Conservation (phyloP, 345 rosid species). For the Rhodamnia argentea region DNA sequence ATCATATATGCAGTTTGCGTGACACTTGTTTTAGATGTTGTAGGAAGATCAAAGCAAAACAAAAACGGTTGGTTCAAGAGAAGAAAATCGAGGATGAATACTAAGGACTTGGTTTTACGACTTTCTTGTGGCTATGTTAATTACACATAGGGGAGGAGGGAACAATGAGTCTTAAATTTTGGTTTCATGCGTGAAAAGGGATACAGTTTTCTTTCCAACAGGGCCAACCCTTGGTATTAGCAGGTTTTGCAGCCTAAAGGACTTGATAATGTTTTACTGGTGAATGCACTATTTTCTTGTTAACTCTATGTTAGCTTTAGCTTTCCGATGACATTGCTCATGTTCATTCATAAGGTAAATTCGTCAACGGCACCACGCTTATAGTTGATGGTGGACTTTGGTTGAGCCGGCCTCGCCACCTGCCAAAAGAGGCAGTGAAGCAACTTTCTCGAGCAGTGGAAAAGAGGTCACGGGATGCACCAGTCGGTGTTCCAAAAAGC, state of each 20-base stretch:
- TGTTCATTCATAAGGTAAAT: slow-evolving; percentile 21
- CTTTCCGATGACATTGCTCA: background rate
- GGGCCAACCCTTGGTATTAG: background rate
- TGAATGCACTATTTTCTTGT: background rate
- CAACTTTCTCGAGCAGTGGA: slow-evolving; percentile 38
- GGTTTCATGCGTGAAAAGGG: background rate
- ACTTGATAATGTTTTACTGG: background rate
- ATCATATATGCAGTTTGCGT: background rate
- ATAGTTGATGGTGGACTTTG: slow-evolving; percentile 48
- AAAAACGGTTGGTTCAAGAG: background rate
- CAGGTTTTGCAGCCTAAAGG: background rate
- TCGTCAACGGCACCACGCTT: slow-evolving; percentile 32
- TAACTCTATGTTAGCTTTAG: background rate
- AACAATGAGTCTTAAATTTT: background rate
- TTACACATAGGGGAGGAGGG: background rate
- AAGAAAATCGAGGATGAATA: background rate
- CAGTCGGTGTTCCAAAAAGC: background rate
- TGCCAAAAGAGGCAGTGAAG: slow-evolving; percentile 32
- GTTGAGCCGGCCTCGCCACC: slow-evolving; percentile 33
- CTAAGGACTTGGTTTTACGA: background rate
- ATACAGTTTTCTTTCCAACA: background rate
- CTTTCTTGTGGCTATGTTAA: background rate
- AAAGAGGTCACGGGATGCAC: slow-evolving; percentile 25
- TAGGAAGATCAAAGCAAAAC: background rate
- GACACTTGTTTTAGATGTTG: background rate